phyloP scores from a whole-genome alignment of 1,284 basidiomycete species.

The Gomphus bonarii region DNA sequence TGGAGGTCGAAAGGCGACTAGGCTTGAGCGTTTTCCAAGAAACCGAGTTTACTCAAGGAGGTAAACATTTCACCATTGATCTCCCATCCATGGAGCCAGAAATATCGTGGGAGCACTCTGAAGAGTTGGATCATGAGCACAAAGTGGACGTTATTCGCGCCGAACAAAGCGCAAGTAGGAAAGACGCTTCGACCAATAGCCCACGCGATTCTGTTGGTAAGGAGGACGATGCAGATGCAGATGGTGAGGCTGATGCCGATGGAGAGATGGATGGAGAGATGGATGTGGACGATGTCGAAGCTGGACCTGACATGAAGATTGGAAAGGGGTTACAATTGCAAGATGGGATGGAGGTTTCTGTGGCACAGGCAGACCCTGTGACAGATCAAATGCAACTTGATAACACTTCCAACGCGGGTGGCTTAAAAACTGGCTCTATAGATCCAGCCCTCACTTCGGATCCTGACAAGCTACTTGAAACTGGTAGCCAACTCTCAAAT shows the following conservation, averaged over 20 bases:
- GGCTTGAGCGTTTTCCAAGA: slow-evolving; percentile 7
- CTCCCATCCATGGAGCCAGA: not conserved
- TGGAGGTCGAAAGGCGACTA: slow-evolving; percentile 32
- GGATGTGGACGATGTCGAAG: slow-evolving; percentile 18
- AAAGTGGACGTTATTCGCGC: slow-evolving; percentile 5
- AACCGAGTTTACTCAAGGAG: not conserved
- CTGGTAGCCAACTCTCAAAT: slow-evolving; percentile 15
- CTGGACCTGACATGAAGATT: not conserved
- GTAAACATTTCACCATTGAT: slow-evolving; percentile 4
- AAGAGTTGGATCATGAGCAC: slow-evolving; percentile 7
- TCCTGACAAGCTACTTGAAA: slow-evolving; percentile 26
- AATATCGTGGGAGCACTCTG: not conserved
- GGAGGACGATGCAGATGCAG: slow-evolving; percentile 14
- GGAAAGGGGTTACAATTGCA: slow-evolving; percentile 20
- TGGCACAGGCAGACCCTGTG: not conserved
- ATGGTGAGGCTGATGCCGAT: slow-evolving; percentile 13
- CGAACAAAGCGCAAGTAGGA: not conserved
- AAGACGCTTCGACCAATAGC: not conserved
- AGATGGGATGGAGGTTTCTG: not conserved
- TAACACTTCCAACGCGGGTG: not conserved
- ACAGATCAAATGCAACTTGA: not conserved
- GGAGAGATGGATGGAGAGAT: slow-evolving; percentile 15
- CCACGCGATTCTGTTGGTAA: slow-evolving; percentile 4
- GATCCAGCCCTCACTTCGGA: slow-evolving; percentile 42
- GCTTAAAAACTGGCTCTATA: slow-evolving; percentile 28